phyloP scores from a whole-genome alignment of 306 rosid genomes.

The Acmispon strigosus region DNA sequence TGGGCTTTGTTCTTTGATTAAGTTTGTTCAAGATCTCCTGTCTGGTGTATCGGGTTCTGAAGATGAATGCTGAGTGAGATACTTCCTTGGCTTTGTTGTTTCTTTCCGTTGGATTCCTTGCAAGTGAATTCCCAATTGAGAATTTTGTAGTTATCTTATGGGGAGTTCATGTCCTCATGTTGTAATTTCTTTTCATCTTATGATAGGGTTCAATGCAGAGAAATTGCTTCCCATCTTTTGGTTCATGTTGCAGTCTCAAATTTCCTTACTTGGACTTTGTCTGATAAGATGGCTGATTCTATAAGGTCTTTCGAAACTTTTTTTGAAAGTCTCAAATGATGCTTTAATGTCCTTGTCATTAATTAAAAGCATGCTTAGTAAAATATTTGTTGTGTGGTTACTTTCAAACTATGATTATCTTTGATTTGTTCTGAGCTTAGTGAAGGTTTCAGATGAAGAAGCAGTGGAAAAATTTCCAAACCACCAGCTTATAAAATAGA shows the following conservation, averaged over 20 bases:
- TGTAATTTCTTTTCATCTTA: not conserved
- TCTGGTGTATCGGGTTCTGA: not conserved
- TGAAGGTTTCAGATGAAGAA: not conserved
- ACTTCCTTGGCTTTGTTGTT: not conserved
- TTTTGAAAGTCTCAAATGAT: not conserved
- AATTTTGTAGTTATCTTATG: not conserved
- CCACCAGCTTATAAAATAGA: not conserved
- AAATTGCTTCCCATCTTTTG: not conserved
- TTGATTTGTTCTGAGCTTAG: not conserved
- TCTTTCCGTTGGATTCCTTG: not conserved
- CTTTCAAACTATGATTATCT: not conserved
- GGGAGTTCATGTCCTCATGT: not conserved
- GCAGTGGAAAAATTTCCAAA: not conserved
- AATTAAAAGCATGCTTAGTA: not conserved
- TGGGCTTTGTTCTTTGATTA: slow-evolving; percentile 83
- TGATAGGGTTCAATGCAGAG: not conserved
- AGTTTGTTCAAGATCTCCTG: slow-evolving; percentile 49
- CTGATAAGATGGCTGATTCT: not conserved
- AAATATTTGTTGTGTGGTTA: not conserved
- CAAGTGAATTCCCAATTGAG: not conserved
- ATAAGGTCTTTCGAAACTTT: not conserved
- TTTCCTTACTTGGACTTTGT: not conserved
- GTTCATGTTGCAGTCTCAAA: not conserved
- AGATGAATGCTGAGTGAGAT: not conserved
- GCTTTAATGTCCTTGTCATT: not conserved